Percentiles rank a stretch among this genome's conserved stretches.
Evolutionary conservation across 2,329 filamentous ascomycete species (phyloP).

Genomic region (Xylaria sp.): DNA sequence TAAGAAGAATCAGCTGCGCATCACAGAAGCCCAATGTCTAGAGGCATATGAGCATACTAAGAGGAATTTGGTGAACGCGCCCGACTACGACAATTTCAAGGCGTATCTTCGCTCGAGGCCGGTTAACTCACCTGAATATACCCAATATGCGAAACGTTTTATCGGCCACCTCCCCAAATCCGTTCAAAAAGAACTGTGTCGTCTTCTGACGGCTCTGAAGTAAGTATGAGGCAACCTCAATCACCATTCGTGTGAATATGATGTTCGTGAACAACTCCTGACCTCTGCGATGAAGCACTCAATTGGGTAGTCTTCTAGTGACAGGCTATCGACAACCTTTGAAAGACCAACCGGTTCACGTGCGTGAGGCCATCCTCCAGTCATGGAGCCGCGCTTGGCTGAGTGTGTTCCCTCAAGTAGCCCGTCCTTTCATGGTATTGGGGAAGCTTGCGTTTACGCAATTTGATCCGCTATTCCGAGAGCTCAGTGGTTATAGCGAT

Average conservation of each 20-base stretch:
- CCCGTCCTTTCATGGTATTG: constrained; percentile 31
- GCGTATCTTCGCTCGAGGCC: constrained; percentile 60
- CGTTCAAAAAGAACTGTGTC: constrained; percentile 46
- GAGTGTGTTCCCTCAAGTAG: constrained; percentile 58
- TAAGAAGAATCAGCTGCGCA: constrained; percentile 48
- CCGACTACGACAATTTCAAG: constrained; percentile 51
- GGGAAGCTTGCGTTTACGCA: constrained; percentile 58
- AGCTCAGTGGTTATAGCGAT: constrained; percentile 63
- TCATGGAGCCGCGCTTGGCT: constrained; percentile 66
- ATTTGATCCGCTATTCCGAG: constrained; percentile 59
- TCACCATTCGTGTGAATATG: background rate
- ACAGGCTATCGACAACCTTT: constrained; percentile 71
- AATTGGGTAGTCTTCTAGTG: constrained; percentile 66
- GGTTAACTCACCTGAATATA: constrained; percentile 59
- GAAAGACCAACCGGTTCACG: constrained; percentile 62
- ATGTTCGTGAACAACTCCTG: constrained; percentile 14
- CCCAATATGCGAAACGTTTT: constrained; percentile 53
- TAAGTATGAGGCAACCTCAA: constrained; percentile 42
- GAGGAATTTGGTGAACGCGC: constrained; percentile 45
- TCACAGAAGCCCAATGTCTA: constrained; percentile 58
- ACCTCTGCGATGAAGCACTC: constrained; percentile 54
- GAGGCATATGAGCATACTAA: constrained; percentile 49
- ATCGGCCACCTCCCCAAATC: constrained; percentile 45
- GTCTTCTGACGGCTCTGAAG: constrained; percentile 50
- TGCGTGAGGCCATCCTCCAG: constrained; percentile 67